These are phyloP conservation scores for Phylloporus sp. DNA, from an alignment of 768 basidiomycete species.

Conservation along the genomic window DNA sequence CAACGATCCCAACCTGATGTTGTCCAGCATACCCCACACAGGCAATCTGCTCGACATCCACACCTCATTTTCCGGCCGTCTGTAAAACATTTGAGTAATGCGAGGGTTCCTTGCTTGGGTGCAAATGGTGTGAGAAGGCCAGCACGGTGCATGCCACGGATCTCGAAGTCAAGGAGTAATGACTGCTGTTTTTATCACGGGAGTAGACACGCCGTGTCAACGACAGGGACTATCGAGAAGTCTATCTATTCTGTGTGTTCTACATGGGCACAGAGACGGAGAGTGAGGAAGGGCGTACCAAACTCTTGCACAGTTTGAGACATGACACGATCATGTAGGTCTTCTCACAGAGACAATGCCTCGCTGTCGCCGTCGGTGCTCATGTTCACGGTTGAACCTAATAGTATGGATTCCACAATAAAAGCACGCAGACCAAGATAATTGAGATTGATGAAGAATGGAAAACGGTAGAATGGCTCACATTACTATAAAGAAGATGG, in stretches of 20 bases:
- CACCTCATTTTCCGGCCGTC: constrained; percentile 70
- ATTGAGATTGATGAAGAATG: no score
- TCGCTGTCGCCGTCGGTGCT: constrained; percentile 71
- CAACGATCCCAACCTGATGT: constrained; percentile 75
- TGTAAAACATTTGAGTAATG: constrained; percentile 52
- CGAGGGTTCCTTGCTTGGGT: constrained; percentile 38
- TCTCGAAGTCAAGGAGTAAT: constrained; percentile 75
- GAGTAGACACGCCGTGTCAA: constrained; percentile 49
- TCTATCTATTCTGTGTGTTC: constrained; percentile 48
- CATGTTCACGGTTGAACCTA: constrained; percentile 3
- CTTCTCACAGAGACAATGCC: constrained; percentile 74
- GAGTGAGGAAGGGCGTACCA: constrained; percentile 72
- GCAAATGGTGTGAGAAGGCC: constrained; percentile 41
- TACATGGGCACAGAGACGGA: constrained; percentile 66
- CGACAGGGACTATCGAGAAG: constrained; percentile 33
- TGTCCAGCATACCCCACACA: constrained; percentile 59
- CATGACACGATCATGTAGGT: constrained; percentile 79
- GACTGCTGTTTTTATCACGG: constrained; percentile 68
- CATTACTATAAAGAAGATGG: no score
- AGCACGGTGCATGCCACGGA: constrained; percentile 48
- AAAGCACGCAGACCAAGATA: no score
- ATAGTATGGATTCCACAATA: no score
- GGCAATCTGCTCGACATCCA: constrained; percentile 80
- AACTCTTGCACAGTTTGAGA: constrained; percentile 86
- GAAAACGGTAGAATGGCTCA: no score